A percentile compares a stretch with the other conserved stretches of the same genome.
These are phyloP conservation scores for Pythium plurisporium DNA, from an alignment of 352 stramenopile species.

Conservation along the genomic window DNA sequence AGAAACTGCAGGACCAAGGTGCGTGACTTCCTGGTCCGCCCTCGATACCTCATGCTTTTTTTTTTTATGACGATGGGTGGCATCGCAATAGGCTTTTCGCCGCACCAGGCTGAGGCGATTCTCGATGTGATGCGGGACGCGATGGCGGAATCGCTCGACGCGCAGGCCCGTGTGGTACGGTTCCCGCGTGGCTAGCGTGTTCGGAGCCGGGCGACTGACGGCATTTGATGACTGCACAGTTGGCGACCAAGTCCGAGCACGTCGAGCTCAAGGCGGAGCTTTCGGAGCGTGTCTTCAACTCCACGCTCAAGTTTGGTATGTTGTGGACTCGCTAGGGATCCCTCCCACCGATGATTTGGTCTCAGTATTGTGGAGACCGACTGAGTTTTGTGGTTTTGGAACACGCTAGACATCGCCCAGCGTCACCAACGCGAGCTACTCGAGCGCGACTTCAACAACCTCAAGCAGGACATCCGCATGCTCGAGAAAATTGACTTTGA, in stretches of 20 bases:
- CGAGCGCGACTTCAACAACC: slow-evolving; percentile 85
- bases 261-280: slow-evolving; percentile 83
- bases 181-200: not conserved
- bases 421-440: slow-evolving; percentile 84
- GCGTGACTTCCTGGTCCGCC: too few relatives aligned
- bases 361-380: too few relatives aligned
- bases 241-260: slow-evolving; percentile 85
- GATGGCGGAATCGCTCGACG: slow-evolving; percentile 73
- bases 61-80: too few relatives aligned
- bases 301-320: slow-evolving; percentile 84
- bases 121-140: slow-evolving; percentile 77
- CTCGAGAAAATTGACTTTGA: slow-evolving; percentile 89
- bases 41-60: too few relatives aligned
- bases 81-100: slow-evolving; percentile 49
- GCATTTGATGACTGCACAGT: slow-evolving; percentile 21
- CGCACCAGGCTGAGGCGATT: slow-evolving; percentile 70
- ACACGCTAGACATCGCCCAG: slow-evolving; percentile 73
- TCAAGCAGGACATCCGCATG: slow-evolving; percentile 90
- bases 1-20: slow-evolving; percentile 73
- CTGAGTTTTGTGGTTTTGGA: not conserved
- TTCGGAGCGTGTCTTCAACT: slow-evolving; percentile 86
- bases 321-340: not conserved
- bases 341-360: too few relatives aligned
- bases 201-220: not conserved
- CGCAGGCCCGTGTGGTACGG: slow-evolving; percentile 54